Evolutionary conservation across 2,329 filamentous ascomycete species (phyloP).

Genomic region (Eutypella sp.): DNA sequence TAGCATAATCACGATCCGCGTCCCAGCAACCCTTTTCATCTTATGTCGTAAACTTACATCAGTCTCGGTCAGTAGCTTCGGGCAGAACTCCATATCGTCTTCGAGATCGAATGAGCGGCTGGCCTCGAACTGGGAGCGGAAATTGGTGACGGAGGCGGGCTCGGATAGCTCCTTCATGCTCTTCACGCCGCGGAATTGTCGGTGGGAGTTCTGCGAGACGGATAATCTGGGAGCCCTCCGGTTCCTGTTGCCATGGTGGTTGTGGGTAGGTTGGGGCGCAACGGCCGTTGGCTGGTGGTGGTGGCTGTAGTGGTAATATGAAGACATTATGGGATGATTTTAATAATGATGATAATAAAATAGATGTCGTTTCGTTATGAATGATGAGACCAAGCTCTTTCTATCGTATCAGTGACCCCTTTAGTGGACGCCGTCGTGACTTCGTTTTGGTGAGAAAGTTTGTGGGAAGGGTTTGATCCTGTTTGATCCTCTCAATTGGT

Average conservation of each 20-base stretch:
- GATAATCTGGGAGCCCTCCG: conserved; percentile 77
- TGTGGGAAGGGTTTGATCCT: too few relatives aligned
- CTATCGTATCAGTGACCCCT: not conserved
- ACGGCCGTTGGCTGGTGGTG: conserved; percentile 54
- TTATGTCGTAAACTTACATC: conserved; percentile 61
- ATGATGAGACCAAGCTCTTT: not conserved
- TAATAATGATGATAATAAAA: conserved; percentile 5
- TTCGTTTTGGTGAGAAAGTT: not conserved
- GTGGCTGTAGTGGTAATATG: conserved; percentile 56
- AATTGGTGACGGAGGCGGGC: conserved; percentile 67
- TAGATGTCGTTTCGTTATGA: not conserved
- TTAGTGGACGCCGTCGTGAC: conserved; percentile 13
- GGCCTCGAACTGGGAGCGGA: conserved; percentile 84
- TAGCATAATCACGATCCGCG: too few relatives aligned
- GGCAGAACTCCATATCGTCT: conserved; percentile 94
- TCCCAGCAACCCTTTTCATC: too few relatives aligned
- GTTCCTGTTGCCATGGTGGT: conserved; percentile 78
- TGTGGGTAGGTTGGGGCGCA: conserved; percentile 58
- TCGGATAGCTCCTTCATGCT: conserved; percentile 84
- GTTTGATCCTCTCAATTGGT: too few relatives aligned
- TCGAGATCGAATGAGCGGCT: conserved; percentile 92
- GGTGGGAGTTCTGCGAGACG: conserved; percentile 75
- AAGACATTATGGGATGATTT: conserved; percentile 47
- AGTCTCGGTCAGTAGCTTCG: conserved; percentile 83
- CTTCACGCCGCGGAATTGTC: conserved; percentile 80